These are phyloP conservation scores for Zanthoxylum bungeanum DNA, from an alignment of 345 rosid genomes.

Conservation along the genomic window DNA sequence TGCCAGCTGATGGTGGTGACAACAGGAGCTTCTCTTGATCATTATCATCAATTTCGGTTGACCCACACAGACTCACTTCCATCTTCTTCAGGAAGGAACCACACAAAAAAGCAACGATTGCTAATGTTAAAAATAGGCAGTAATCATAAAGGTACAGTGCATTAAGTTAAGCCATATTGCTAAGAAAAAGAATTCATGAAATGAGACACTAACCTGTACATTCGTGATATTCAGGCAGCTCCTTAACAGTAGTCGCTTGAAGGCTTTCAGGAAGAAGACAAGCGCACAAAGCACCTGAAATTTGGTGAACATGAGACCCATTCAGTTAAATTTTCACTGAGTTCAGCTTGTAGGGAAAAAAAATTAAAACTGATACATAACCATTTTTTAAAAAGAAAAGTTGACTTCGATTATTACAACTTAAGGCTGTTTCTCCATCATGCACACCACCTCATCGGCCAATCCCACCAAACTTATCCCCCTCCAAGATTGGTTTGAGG, in stretches of 20 bases:
- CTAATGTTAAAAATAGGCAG: not conserved
- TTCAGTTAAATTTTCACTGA: not conserved
- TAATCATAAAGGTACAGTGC: not conserved
- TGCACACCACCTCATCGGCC: too few relatives aligned
- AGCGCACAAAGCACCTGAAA: conserved; percentile 59
- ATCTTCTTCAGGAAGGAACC: conserved; percentile 38
- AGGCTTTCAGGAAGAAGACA: conserved; percentile 82
- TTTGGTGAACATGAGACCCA: conserved; percentile 9
- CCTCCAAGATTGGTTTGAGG: not conserved
- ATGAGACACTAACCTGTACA: conserved; percentile 28
- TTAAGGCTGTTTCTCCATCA: not conserved
- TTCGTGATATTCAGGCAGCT: conserved; percentile 56
- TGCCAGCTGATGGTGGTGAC: conserved; percentile 26
- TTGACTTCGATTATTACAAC: not conserved
- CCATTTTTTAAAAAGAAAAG: not conserved
- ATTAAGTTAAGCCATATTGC: not conserved
- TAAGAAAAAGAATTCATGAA: not conserved
- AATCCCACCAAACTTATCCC: too few relatives aligned
- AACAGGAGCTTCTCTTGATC: conserved; percentile 56
- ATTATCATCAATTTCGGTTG: conserved; percentile 45
- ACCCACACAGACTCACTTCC: conserved; percentile 40
- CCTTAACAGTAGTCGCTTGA: conserved; percentile 68
- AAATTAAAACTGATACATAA: not conserved
- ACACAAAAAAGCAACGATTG: conserved; percentile 9
- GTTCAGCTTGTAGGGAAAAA: not conserved